Base-by-base conservation (phyloP, 2,329 filamentous ascomycete genomes). In the Pyrenochaeta sp. region DNA sequence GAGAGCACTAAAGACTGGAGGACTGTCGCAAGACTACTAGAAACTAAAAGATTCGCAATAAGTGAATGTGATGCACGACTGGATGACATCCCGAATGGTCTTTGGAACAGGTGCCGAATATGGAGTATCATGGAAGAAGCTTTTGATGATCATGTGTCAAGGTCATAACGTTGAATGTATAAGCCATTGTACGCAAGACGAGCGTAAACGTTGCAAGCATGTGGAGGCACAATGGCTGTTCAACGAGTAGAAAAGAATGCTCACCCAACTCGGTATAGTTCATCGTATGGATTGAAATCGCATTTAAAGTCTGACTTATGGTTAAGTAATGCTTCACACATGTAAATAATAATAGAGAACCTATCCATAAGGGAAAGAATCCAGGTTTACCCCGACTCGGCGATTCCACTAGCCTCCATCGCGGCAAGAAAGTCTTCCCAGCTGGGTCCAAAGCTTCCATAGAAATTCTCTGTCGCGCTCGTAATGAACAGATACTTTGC, bases 401-500 rank as follows among this genome's bases (percentile, higher is more conserved):
- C 55, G 54, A 72, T 54, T 6, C n/a, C n/a, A n/a, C n/a, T n/a
- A n/a, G n/a, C n/a, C n/a, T n/a, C n/a, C n/a, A n/a, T n/a, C n/a
- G 62, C 58, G 4, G 33, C 48, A 14, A 71, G 51, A 44, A 72
- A 72, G 0, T 10, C 17, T 0, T 45, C 14, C 69, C 69, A 73
- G 36, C 55, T 61, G 10, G 17, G 14, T 2, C 58, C 58, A 48
- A 71, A 73, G 9, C 40, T 55, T n/a, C 60, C 51, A 36, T 73
- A 73, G 18, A 62, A 66, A 12, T 56, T 47, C 2, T 20, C 39
- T 2, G 29, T 52, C 21, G 64, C 53, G 35, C 64, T 64, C n/a
- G 68, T 71, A 7, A 71, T 56, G 36, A 71, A 73, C 2, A 71
- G n/a, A 53, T 66, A 71, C 32, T 42, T 49, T 2, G 65, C 68